Conservation (phyloP, 495 filamentous ascomycete species). For the Daldinia caldariorum region DNA sequence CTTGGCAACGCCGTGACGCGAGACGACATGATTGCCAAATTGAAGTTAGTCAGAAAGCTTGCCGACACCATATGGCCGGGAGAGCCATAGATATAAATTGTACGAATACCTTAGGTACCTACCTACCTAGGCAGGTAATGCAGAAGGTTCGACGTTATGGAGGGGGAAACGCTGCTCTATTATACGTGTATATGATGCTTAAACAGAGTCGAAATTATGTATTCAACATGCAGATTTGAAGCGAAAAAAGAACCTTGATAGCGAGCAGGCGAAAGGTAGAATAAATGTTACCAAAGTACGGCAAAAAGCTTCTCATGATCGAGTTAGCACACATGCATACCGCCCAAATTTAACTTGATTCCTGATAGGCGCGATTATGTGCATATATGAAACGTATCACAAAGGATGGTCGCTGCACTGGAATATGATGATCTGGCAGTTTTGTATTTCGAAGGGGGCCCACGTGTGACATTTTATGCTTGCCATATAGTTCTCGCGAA, state of each 20-base stretch:
- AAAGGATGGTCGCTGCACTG: neutral
- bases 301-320: constrained; percentile 2
- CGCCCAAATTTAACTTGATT: neutral
- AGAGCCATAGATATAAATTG: constrained; percentile 53
- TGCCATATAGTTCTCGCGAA: too few species aligned
- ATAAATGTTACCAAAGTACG: constrained; percentile 5
- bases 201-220: constrained; percentile 26
- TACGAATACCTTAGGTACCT: neutral
- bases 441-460: neutral
- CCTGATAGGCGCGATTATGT: constrained; percentile 14
- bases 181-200: neutral
- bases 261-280: constrained; percentile 16
- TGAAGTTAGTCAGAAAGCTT: constrained; percentile 68
- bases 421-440: neutral
- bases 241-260: constrained; percentile 1
- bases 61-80: constrained; percentile 72
- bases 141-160: too few species aligned
- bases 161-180: neutral
- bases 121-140: too few species aligned
- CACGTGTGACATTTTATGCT: too few species aligned
- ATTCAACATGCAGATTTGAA: constrained; percentile 43
- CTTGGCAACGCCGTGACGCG: constrained; percentile 67
- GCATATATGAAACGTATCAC: constrained; percentile 10
- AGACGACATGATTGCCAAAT: constrained; percentile 71
- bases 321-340: neutral